These are phyloP conservation scores for Eragrostis curvula DNA, from an alignment of 176 grass and related monocot species.

Conservation along the genomic window DNA sequence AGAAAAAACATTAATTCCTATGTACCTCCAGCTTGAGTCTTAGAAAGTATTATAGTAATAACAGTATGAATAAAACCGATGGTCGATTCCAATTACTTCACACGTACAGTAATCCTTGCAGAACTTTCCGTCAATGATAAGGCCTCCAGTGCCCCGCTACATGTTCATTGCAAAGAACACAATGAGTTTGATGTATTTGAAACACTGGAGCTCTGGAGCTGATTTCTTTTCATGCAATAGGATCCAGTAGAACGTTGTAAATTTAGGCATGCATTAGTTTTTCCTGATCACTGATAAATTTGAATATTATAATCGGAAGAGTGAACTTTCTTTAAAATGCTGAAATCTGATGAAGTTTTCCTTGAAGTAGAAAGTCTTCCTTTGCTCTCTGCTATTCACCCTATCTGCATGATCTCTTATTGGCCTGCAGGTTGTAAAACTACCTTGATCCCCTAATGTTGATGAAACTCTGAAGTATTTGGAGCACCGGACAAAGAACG, in stretches of 20 bases:
- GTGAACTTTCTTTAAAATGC: neutral
- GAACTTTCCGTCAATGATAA: neutral
- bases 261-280: neutral
- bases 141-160: neutral
- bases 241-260: neutral
- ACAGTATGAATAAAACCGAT: neutral
- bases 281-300: neutral
- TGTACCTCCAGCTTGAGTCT: neutral
- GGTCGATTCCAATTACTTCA: neutral
- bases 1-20: neutral
- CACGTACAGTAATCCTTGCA: neutral
- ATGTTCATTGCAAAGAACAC: neutral
- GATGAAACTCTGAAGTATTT: conserved; percentile 95
- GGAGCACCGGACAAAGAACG: conserved; percentile 84
- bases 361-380: neutral
- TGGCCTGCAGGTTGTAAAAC: conserved; percentile 82
- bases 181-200: too few species aligned
- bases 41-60: neutral
- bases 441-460: conserved; percentile 88
- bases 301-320: conserved; percentile 1
- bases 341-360: neutral
- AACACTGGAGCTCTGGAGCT: neutral
- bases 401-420: conserved; percentile 31
- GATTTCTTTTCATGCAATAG: neutral
- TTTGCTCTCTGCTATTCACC: conserved; percentile 13